A percentile compares a stretch with the other conserved stretches of the same genome.
Evolutionary conservation across 148 eudicot species (phyloP).

Genomic region (Fagopyrum esculentum): DNA sequence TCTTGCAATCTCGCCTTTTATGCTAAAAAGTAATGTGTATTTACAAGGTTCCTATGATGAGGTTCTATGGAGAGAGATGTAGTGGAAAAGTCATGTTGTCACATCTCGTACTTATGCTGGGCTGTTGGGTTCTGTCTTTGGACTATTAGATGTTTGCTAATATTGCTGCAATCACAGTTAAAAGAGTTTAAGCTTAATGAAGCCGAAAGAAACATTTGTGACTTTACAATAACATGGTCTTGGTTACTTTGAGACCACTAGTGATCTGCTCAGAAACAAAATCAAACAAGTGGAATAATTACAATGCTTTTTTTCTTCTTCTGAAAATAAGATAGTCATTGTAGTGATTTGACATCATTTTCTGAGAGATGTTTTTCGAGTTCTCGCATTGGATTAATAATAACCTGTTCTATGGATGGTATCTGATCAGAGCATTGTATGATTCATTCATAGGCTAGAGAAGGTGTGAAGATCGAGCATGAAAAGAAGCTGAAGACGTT

Average conservation of each 20-base stretch:
- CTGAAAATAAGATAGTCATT: not conserved
- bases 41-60: not conserved
- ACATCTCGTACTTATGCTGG: not conserved
- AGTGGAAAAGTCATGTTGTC: not conserved
- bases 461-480: slow-evolving; percentile 86
- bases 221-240: not conserved
- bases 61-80: not conserved
- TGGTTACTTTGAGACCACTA: not conserved
- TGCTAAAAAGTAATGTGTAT: not conserved
- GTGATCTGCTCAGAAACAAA: not conserved
- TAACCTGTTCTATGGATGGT: not conserved
- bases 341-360: not conserved
- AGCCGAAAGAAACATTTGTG: not conserved
- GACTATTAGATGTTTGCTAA: not conserved
- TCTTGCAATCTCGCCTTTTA: not conserved
- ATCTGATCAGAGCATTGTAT: not conserved
- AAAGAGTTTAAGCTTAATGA: not conserved
- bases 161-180: not conserved
- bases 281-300: not conserved
- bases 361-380: not conserved
- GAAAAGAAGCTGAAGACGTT: slow-evolving; percentile 76
- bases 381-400: not conserved
- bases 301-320: not conserved
- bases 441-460: slow-evolving; percentile 62
- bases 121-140: not conserved